These are phyloP conservation scores for Anastatica hierochuntica DNA, from an alignment of 345 rosid species.

Conservation along the genomic window DNA sequence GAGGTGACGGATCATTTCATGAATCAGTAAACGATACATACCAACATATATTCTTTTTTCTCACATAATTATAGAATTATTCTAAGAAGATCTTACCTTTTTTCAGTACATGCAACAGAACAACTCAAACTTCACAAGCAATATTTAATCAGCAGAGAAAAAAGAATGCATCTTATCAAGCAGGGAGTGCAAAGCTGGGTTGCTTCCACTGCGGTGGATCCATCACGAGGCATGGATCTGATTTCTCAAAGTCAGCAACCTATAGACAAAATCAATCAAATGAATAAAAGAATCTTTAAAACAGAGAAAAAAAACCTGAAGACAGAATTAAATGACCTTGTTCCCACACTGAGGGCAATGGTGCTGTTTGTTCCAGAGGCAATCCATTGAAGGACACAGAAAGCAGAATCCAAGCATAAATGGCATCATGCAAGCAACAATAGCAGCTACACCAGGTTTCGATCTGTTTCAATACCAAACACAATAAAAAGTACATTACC, in stretches of 20 bases:
- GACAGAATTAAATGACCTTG: slow-evolving; percentile 34
- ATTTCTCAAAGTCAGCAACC: slow-evolving; percentile 85
- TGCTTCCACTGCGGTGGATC: slow-evolving; percentile 78
- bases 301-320: neutral
- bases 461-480: slow-evolving; percentile 38
- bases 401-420: slow-evolving; percentile 85
- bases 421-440: slow-evolving; percentile 95
- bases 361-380: slow-evolving; percentile 97
- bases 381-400: slow-evolving; percentile 90
- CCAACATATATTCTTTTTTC: neutral
- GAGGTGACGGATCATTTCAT: neutral
- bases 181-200: slow-evolving; percentile 75
- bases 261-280: slow-evolving; percentile 20
- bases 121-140: slow-evolving; percentile 9
- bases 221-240: slow-evolving; percentile 73
- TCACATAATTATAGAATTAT: neutral
- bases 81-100: neutral
- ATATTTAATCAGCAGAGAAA: neutral
- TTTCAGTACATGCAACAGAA: slow-evolving; percentile 2
- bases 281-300: neutral
- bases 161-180: slow-evolving; percentile 20
- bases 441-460: slow-evolving; percentile 81
- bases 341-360: slow-evolving; percentile 71
- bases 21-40: neutral
- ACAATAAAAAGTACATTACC: neutral